phyloP scores from a whole-genome alignment of 164 flowering plant genomes.

The Magnolia sinica region DNA sequence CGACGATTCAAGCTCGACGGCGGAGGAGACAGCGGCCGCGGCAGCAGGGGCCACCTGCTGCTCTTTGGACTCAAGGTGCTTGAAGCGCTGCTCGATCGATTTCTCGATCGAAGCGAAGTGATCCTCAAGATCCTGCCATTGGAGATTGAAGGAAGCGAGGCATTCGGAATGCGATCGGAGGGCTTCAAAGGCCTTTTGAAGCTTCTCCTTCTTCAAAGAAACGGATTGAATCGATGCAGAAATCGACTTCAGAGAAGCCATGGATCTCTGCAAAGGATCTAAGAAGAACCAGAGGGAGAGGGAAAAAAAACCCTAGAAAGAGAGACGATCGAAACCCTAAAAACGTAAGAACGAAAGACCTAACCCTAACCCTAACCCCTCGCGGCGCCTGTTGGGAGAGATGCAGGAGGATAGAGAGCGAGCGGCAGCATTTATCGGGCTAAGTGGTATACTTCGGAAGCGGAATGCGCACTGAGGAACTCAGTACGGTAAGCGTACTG shows the following conservation, averaged over 20 bases:
- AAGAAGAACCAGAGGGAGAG: neutral
- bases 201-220: constrained; percentile 34
- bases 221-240: constrained; percentile 31
- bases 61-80: constrained; percentile 19
- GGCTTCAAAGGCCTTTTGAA: constrained; percentile 42
- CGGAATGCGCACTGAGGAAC: too few species aligned
- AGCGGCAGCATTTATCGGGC: neutral
- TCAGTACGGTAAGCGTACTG: too few species aligned
- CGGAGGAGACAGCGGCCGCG: neutral
- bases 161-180: constrained; percentile 35
- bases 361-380: neutral
- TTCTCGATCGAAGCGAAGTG: constrained; percentile 49
- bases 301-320: neutral
- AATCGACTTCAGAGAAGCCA: constrained; percentile 29
- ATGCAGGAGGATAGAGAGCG: neutral
- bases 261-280: neutral
- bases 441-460: too few species aligned
- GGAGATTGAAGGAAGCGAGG: constrained; percentile 44
- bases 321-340: neutral
- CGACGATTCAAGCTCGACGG: neutral
- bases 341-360: neutral
- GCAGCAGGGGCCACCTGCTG: neutral
- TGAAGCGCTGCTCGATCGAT: constrained; percentile 22
- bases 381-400: neutral
- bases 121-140: constrained; percentile 62